These are phyloP conservation scores for Thelonectria blattea DNA, from an alignment of 2,329 filamentous ascomycete species.

Conservation along the genomic window DNA sequence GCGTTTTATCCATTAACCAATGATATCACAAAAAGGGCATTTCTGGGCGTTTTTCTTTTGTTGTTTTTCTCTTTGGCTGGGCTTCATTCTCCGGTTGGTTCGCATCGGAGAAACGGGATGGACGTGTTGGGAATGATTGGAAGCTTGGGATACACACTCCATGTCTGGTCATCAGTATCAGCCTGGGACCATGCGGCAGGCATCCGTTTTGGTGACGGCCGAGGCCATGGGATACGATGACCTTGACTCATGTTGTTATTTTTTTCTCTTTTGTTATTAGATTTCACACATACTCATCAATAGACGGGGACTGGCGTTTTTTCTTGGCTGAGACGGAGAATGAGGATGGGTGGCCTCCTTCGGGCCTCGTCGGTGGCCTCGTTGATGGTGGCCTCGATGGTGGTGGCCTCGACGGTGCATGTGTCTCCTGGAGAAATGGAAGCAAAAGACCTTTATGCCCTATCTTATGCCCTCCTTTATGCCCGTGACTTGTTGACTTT, in stretches of 20 bases:
- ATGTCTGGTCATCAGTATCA: not conserved
- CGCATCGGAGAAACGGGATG: not conserved
- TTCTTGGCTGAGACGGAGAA: slow-evolving; percentile 13
- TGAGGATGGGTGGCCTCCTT: not conserved
- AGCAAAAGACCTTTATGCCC: not conserved
- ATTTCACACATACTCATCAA: slow-evolving; percentile 26
- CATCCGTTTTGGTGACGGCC: not conserved
- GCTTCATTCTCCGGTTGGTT: not conserved
- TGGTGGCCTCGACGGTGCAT: slow-evolving; percentile 11
- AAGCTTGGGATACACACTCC: not conserved
- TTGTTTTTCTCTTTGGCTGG: slow-evolving; percentile 3
- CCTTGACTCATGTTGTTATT: not conserved
- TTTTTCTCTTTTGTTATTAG: slow-evolving; percentile 21
- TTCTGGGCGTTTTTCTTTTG: slow-evolving; percentile 21
- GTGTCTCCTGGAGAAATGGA: slow-evolving; percentile 12
- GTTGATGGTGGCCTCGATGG: not conserved
- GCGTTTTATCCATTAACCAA: slow-evolving; percentile 25
- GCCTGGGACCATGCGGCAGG: not conserved
- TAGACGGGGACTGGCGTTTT: slow-evolving; percentile 37
- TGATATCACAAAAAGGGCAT: slow-evolving; percentile 28
- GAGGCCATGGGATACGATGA: not conserved
- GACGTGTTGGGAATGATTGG: not conserved
- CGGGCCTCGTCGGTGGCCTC: not conserved
- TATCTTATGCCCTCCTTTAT: slow-evolving; percentile 1
- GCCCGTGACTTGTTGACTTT: not conserved